Base-by-base conservation (phyloP, 768 basidiomycete genomes). In the Suillus brevipes region DNA sequence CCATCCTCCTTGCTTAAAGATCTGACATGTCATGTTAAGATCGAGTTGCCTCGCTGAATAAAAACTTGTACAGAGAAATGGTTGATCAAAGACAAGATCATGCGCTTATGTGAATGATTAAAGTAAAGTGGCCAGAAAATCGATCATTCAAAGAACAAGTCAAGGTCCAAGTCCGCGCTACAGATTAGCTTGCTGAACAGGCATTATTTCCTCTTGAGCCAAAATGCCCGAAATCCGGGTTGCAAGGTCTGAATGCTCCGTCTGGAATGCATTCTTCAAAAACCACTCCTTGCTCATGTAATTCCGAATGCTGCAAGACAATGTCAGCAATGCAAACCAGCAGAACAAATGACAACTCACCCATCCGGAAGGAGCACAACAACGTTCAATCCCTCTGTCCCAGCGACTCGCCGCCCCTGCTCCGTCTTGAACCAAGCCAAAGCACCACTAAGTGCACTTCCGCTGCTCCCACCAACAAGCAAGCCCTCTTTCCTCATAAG, bases 211-310 rank as follows among this genome's bases (percentile, higher is more conserved):
- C 18, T 28, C 58, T 25, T 59, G 40, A 20, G 40, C 38, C 18
- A 59, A 7, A 28, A 59, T 59, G 38, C 40, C 28, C 18, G 58
- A 31, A 59, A 59, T 59, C 18, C 58, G 58, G 1, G 40, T 43
- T 4, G 58, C 58, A 0, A 59, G 40, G 25, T 59, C 58, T 3
- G 89, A 83, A 0, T 85, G 83, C 64, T 85, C 83, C 0, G 81
- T 76, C 49, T 82, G 76, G 68, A 89, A 75, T 6, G 88, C 86
- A 70, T 89, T 86, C 66, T 88, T 81, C 67, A 94, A 77, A 79
- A 96, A 96, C 95, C 95, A 97, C 13, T 89, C 85, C 72, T 95
- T 96, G 79, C 90, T 91, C 87, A 97, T 95, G 73, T 97, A 97
- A 75, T 97, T 97, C 69, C 95, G 85, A 62, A 97, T 88, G 1